These are phyloP conservation scores for Suillus subalutaceus DNA, from an alignment of 768 basidiomycete species.

Conservation along the genomic window DNA sequence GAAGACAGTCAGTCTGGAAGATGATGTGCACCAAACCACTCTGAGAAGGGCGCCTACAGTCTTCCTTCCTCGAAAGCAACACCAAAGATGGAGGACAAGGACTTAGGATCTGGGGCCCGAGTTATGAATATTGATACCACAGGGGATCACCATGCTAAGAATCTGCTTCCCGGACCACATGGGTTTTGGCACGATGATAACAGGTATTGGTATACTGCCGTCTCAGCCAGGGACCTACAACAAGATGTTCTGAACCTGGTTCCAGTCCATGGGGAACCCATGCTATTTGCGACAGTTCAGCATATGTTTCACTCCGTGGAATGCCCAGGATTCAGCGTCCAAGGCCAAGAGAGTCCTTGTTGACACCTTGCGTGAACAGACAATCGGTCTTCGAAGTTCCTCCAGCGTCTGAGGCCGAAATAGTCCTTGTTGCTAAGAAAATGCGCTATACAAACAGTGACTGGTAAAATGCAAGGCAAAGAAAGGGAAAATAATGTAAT, in stretches of 20 bases:
- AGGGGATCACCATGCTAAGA: constrained; percentile 87
- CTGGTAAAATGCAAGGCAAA: too few species aligned
- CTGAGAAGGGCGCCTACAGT: constrained; percentile 90
- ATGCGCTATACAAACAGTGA: too few species aligned
- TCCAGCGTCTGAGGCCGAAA: too few species aligned
- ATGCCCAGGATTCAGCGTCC: constrained; percentile 45
- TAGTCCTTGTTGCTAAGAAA: too few species aligned
- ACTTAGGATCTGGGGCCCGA: constrained; percentile 78
- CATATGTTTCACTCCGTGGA: constrained; percentile 96
- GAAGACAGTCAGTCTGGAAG: constrained; percentile 48
- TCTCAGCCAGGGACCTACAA: constrained; percentile 99
- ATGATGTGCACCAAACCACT: constrained; percentile 96
- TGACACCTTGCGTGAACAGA: too few species aligned
- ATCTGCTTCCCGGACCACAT: constrained; percentile 99
- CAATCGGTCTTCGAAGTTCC: too few species aligned
- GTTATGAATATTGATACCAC: constrained; percentile 86
- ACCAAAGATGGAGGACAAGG: constrained; percentile 81
- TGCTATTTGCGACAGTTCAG: constrained; percentile 96
- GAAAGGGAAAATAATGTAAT: not conserved
- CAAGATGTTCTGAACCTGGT: constrained; percentile 93
- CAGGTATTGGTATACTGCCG: constrained; percentile 87
- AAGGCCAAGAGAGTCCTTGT: too few species aligned
- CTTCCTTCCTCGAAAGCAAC: constrained; percentile 98
- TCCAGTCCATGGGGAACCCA: constrained; percentile 99
- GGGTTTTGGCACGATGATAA: constrained; percentile 95